Base-by-base conservation (phyloP, 805 yeast genomes). In the Kazachstania kunashirensis region DNA sequence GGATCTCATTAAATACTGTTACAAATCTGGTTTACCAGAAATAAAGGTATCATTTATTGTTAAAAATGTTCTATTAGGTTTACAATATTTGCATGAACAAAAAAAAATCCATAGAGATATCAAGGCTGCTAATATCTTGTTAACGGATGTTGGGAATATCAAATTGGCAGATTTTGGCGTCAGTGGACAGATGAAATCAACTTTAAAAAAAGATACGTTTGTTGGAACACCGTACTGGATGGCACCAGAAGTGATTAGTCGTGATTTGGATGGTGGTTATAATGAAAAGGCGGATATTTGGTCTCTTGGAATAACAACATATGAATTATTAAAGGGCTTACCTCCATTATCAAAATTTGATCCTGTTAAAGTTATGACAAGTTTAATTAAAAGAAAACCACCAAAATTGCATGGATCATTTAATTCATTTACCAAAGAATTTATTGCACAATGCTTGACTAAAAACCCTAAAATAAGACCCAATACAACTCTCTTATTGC, bases 181-280 rank as follows among this genome's bases (percentile, higher is more conserved):
- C 4, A 76, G 89, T 49, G 92, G 92, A 0, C 92, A 85, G 56
- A 66, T 88, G 19, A 71, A 79, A 15, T 53, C 96, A 2, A 78
- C 77, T 35, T 67, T 73, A 47, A 61, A 74, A 39, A 66, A 75
- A 42, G 71, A 79, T 44, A 84, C 96, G 0, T 79, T 88, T 67
- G 95, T 86, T 36, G 97, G 97, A 1, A 86, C 96, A 0, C 96
- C 96, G 11, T 84, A 75, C 59, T 88, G 96, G 96, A 88, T 89
- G 97, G 98, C 98, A 0, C 98, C 98, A 0, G 98, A 92, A 56
- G 81, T 92, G 30, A 56, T 66, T 14, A 43, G 46, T 30, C 49
- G 47, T 40, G 52, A 58, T 31, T 16, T 26, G 12, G 28, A 37
- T 33, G 56, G 61, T 8, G 94, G 92, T 1, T 86, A 92, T 57